Evolutionary conservation across 2,329 filamentous ascomycete genomes (phyloP), one percentile per base, ranked within the genome.

Genomic region (Podosphaera leucotricha): DNA sequence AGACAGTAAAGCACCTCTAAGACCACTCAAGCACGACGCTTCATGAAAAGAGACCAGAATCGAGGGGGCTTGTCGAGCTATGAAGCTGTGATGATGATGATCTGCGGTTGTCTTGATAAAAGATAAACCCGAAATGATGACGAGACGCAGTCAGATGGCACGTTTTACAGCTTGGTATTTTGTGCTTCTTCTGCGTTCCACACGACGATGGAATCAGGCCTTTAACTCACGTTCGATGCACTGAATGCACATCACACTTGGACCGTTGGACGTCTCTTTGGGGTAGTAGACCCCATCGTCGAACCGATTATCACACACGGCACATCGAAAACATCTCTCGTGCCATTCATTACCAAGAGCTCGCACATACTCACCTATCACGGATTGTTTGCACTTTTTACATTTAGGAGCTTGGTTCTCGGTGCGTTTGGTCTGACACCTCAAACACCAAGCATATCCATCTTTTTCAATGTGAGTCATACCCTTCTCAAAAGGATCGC

Each of bases 281-380:
- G 72, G 71, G 55, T 77, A 78, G 51, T 78, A 71, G 56, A 76
- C 71, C 0, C 75, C 73, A 51, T 78, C 74, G 30, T 71, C 67
- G 51, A 79, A 78, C 0, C 69, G 67, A 30, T 68, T 70, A 10
- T 64, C 60, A 53, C 75, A 79, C 15, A 65, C 64, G 15, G 66
- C 70, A 58, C 90, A 98, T 45, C 77, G 75, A 63, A 98, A 98
- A 61, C 90, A 98, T 47, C 75, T 68, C 45, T 83, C 77, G 62
- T 98, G 90, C 86, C 90, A 98, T 64, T 95, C 87, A 11, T 75
- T 76, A 4, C 84, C 87, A 38, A 98, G 66, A 0, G 90, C 90
- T 57, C 80, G 78, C 18, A 98, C 76, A 47, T 94, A 92, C 57
- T 87, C 75, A 42, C 93, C 87, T 43, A 90, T 76, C 44, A 95